Conservation (phyloP, 768 basidiomycete species). For the Daedaleopsis nitida region DNA sequence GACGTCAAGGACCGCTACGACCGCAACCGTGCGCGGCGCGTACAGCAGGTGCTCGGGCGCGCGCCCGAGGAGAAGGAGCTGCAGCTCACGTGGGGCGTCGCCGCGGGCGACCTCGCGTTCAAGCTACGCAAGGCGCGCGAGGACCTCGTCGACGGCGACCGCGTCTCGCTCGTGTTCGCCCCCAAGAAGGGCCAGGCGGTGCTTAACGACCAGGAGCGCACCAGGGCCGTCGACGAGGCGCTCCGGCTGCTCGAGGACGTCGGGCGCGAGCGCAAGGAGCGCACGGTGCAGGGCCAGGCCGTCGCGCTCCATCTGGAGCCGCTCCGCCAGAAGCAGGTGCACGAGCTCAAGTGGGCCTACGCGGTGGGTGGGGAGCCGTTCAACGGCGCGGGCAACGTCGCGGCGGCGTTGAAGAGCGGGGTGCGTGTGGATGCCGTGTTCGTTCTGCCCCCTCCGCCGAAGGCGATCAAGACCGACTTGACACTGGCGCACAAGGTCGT, state of each 20-base stretch:
- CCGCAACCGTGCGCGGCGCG: constrained; percentile 40
- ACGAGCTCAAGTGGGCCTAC: constrained; percentile 14
- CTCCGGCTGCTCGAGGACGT: constrained; percentile 47
- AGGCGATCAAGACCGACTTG: background rate
- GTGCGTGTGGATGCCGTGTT: constrained; percentile 16
- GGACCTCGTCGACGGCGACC: constrained; percentile 60
- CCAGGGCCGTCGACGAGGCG: constrained; percentile 46
- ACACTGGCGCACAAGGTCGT: background rate
- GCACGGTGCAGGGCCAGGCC: constrained; percentile 38
- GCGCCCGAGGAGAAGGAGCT: constrained; percentile 58
- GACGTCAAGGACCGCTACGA: constrained; percentile 45
- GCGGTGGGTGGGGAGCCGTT: constrained; percentile 4
- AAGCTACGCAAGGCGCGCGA: constrained; percentile 61
- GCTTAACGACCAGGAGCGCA: constrained; percentile 42
- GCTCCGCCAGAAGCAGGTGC: constrained; percentile 5
- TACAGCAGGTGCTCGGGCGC: constrained; percentile 26
- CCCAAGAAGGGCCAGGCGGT: constrained; percentile 48
- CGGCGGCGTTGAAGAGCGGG: constrained; percentile 3
- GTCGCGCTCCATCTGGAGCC: constrained; percentile 9
- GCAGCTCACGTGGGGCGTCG: constrained; percentile 71
- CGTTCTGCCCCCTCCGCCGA: constrained; percentile 9
- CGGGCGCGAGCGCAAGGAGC: constrained; percentile 54
- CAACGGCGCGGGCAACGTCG: constrained; percentile 3
- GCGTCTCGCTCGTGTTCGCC: constrained; percentile 57
- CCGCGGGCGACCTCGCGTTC: constrained; percentile 58